Percentiles rank a stretch among this genome's conserved stretches.
phyloP scores from a whole-genome alignment of 768 basidiomycete genomes.

The Tulasnella sp. region DNA sequence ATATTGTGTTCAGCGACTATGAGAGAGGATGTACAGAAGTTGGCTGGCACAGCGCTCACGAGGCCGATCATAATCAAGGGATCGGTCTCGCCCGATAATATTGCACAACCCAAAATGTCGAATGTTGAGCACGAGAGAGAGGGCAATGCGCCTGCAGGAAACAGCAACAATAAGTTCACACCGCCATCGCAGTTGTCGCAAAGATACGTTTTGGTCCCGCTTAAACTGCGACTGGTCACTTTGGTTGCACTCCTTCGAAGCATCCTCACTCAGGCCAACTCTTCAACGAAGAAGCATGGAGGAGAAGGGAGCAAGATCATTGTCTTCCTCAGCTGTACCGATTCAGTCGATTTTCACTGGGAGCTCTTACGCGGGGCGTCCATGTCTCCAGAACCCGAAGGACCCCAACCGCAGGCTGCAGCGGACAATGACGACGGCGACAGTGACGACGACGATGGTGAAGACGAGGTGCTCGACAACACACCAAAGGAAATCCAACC shows the following conservation, averaged over 20 bases:
- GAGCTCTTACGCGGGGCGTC: conserved; percentile 58
- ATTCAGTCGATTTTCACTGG: conserved; percentile 98
- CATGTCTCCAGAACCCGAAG: conserved; percentile 40
- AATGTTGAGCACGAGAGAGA: not conserved
- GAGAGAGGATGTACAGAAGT: conserved; percentile 84
- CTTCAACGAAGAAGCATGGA: conserved; percentile 22
- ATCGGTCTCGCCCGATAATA: conserved; percentile 18
- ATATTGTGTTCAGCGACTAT: conserved; percentile 96
- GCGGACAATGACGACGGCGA: conserved; percentile 23
- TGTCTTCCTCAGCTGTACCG: conserved; percentile 93
- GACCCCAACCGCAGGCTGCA: conserved; percentile 14
- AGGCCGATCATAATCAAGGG: conserved; percentile 80
- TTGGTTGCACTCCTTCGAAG: conserved; percentile 78
- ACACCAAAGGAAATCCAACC: conserved; percentile 23
- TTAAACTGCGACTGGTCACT: conserved; percentile 89
- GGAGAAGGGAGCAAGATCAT: conserved; percentile 58
- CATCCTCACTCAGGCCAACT: conserved; percentile 49
- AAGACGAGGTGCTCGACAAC: conserved; percentile 17
- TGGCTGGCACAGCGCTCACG: conserved; percentile 72
- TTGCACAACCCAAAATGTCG: conserved; percentile 20
- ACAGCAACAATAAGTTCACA: conserved; percentile 49
- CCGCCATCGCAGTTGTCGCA: conserved; percentile 90
- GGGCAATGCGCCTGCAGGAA: not conserved
- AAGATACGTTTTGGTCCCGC: conserved; percentile 79
- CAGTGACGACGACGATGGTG: conserved; percentile 23